phyloP scores from a whole-genome alignment of 495 filamentous ascomycete genomes.

The Lepraria neglecta region DNA sequence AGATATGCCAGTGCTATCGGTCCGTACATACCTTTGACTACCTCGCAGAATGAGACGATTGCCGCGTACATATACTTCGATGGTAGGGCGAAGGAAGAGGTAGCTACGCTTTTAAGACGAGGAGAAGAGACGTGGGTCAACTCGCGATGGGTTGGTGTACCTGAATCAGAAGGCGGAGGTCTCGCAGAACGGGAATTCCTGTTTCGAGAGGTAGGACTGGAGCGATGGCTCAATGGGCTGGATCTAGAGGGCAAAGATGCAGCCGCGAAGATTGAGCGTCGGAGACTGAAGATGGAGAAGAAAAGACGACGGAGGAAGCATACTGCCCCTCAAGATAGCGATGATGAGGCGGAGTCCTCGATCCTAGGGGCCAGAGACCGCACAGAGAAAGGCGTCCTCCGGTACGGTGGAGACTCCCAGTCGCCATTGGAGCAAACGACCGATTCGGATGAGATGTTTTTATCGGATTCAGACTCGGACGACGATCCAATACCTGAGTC shows the following conservation, averaged over 20 bases:
- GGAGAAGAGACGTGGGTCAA: constrained; percentile 99
- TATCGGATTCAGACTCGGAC: constrained; percentile 66
- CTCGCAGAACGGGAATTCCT: constrained; percentile 95
- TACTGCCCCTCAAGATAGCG: constrained; percentile 38
- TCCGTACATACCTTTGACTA: constrained; percentile 83
- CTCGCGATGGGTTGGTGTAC: constrained; percentile 92
- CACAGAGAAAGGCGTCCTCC: constrained; percentile 53
- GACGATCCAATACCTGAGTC: constrained; percentile 90
- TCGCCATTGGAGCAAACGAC: constrained; percentile 67
- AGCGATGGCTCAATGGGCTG: constrained; percentile 90
- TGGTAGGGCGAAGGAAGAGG: constrained; percentile 90
- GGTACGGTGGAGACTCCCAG: constrained; percentile 67
- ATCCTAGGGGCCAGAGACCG: constrained; percentile 30
- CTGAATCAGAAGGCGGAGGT: constrained; percentile 82
- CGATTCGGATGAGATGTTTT: constrained; percentile 60
- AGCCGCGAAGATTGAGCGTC: constrained; percentile 80
- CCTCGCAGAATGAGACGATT: constrained; percentile 88
- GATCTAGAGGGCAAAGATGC: constrained; percentile 84
- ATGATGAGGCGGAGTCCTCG: constrained; percentile 39
- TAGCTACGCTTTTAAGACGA: constrained; percentile 83
- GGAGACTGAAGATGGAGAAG: constrained; percentile 82
- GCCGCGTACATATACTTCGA: constrained; percentile 99
- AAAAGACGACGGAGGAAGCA: constrained; percentile 62
- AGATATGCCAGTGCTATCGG: constrained; percentile 54
- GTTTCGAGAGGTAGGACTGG: constrained; percentile 93